Percentiles rank a stretch among this genome's conserved stretches.
phyloP scores from a whole-genome alignment of 176 grass and related monocot species.

The Ensete glaucum region DNA sequence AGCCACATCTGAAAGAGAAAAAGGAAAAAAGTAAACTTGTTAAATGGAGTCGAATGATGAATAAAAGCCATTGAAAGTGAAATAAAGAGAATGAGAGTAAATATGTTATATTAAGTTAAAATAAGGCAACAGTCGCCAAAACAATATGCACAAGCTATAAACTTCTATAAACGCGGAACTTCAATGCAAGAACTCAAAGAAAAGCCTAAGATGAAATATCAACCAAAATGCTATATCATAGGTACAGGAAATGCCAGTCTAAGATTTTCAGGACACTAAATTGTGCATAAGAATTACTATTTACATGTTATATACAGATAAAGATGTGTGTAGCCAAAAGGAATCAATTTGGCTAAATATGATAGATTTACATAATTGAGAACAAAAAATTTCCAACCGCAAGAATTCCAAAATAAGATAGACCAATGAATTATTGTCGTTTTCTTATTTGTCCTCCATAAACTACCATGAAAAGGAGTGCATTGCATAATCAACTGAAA shows the following conservation, averaged over 20 bases:
- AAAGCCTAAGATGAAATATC: neutral
- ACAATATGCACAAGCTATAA: neutral
- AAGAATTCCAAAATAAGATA: neutral
- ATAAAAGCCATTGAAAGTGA: neutral
- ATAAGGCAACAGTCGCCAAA: neutral
- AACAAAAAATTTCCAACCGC: neutral
- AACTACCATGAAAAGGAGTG: neutral
- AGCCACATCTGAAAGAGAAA: conserved; percentile 61
- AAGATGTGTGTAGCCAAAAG: neutral
- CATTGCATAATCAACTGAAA: neutral
- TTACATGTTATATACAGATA: too few relatives aligned
- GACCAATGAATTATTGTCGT: neutral
- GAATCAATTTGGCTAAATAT: neutral
- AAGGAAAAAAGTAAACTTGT: neutral
- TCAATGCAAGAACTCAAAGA: neutral
- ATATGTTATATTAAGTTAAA: neutral
- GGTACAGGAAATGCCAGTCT: too few relatives aligned
- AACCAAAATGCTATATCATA: neutral
- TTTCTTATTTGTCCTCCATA: neutral
- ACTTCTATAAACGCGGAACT: neutral
- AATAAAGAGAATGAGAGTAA: neutral
- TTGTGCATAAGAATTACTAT: too few relatives aligned
- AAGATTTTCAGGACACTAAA: too few relatives aligned
- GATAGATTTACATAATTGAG: neutral
- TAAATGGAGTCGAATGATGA: neutral